A percentile compares a stretch with the other conserved stretches of the same genome.
Conservation (phyloP, 1,284 basidiomycete species). For the Hortiboletus rubellus region DNA sequence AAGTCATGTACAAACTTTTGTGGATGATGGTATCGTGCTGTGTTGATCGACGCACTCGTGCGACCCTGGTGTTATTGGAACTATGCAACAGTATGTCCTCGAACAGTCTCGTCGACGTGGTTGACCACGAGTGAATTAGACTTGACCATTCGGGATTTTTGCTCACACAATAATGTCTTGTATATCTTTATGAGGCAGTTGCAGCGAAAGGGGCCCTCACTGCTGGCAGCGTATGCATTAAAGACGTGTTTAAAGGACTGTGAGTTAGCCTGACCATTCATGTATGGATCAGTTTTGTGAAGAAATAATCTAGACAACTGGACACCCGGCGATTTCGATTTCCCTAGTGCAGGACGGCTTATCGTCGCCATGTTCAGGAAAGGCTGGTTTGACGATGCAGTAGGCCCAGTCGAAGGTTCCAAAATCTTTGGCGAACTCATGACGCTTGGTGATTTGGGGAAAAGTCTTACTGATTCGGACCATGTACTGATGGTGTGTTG, state of each 20-base stretch:
- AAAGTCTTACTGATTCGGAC: too few species aligned
- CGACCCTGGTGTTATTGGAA: constrained; percentile 10
- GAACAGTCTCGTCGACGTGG: not conserved
- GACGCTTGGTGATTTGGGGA: constrained; percentile 5
- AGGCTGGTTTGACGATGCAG: constrained; percentile 14
- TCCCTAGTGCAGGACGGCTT: not conserved
- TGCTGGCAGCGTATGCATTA: constrained; percentile 15
- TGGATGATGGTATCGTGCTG: not conserved
- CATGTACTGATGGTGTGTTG: not conserved
- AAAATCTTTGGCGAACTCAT: constrained; percentile 16
- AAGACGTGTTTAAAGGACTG: constrained; percentile 4
- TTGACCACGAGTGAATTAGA: not conserved
- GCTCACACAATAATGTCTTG: not conserved
- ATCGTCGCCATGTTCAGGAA: constrained; percentile 13
- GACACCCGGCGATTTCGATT: not conserved
- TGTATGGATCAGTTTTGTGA: not conserved
- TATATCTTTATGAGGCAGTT: constrained; percentile 1
- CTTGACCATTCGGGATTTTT: not conserved
- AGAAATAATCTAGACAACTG: not conserved
- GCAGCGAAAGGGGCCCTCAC: not conserved
- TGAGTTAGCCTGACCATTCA: not conserved
- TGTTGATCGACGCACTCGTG: not conserved
- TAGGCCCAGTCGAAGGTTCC: constrained; percentile 15
- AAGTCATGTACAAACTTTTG: not conserved
- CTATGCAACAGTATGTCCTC: constrained; percentile 4